Percentiles rank a stretch among this genome's conserved stretches.
Evolutionary conservation across 2,329 filamentous ascomycete species (phyloP).

Genomic region (Chalaropsis ovoidea): DNA sequence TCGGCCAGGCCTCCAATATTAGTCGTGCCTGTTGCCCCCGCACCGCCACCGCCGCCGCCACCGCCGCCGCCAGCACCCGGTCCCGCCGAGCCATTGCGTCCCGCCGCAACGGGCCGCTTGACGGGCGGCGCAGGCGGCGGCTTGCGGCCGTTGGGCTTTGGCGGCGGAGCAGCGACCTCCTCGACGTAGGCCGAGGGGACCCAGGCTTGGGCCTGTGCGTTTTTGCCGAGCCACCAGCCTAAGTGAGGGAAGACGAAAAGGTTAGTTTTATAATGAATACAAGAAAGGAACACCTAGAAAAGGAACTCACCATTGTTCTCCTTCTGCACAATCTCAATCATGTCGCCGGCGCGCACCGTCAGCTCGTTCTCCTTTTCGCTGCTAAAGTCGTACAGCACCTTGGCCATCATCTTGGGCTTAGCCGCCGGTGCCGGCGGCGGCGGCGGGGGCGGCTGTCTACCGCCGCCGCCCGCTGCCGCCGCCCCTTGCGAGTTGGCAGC

Average conservation of each 20-base stretch:
- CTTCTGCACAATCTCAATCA: constrained; percentile 86
- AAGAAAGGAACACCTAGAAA: too few species aligned
- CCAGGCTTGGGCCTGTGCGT: constrained; percentile 68
- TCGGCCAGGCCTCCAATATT: constrained; percentile 67
- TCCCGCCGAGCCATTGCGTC: constrained; percentile 61
- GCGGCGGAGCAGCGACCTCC: constrained; percentile 54
- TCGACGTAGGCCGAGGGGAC: constrained; percentile 89
- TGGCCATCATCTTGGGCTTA: constrained; percentile 64
- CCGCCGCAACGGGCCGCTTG: constrained; percentile 63
- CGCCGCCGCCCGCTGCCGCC: too few species aligned
- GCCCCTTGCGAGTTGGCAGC: constrained; percentile 26
- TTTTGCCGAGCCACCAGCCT: constrained; percentile 97
- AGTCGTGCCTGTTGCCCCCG: constrained; percentile 54
- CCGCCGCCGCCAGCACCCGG: constrained; percentile 36
- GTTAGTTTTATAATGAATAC: not conserved
- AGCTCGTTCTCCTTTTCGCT: constrained; percentile 80
- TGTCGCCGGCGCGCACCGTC: constrained; percentile 64
- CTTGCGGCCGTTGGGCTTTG: constrained; percentile 46
- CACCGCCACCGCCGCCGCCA: constrained; percentile 38
- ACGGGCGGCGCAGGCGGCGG: constrained; percentile 66
- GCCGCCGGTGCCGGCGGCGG: constrained; percentile 49
- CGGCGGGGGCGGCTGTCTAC: constrained; percentile 43
- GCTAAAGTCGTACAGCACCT: constrained; percentile 84
- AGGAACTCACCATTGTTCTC: constrained; percentile 73
- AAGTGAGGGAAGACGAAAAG: not conserved